Evolutionary conservation across 2,329 filamentous ascomycete genomes (phyloP), one percentile per base, ranked within the genome.

Genomic region (Phoma sp.): DNA sequence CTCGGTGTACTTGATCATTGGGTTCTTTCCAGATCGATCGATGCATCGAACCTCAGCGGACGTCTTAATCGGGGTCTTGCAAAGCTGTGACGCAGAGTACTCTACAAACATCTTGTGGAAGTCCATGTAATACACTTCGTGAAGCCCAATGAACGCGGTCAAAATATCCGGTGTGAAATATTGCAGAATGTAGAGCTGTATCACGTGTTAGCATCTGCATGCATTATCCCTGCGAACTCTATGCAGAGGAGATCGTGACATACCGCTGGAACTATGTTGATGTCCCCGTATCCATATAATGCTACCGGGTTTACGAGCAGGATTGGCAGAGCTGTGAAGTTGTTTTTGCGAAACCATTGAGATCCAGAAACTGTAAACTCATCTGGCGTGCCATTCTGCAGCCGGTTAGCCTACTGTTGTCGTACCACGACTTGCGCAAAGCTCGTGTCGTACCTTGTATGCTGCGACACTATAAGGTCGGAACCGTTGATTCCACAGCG

Each of bases 81-180:
- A 71, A 2, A 68, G 49, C 42, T 62, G 53, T 21, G 70, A 71
- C 42, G 68, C 67, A 11, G 64, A 47, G 48, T 66, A 75, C 45
- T 74, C 59, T 7, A 67, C 60, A 33, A 67, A 74, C 45, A 74
- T 69, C 50, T 70, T 70, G 56, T 75, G 66, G 47, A 75, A 75
- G 49, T 75, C 73, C 42, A 68, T 72, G 57, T 73, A 74, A 60
- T 74, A 75, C 7, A 72, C 73, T 20, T 66, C 59, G 50, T 70
- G 71, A n/a, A 67, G 47, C 11, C 73, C 73, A 36, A 74, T 60
- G 50, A 74, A 74, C 12, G 65, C 72, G 11, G 68, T 72, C 7
- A 75, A 54, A n/a, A 75, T 66, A 43, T 75, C 73, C 14, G 73
- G 73, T 2, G 71, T 73, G 23, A 75, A 72, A 64, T 75, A 75